Evolutionary conservation across 345 rosid genomes (phyloP), one percentile per base, ranked within the genome.

Genomic region (Eucalyptus pumila): DNA sequence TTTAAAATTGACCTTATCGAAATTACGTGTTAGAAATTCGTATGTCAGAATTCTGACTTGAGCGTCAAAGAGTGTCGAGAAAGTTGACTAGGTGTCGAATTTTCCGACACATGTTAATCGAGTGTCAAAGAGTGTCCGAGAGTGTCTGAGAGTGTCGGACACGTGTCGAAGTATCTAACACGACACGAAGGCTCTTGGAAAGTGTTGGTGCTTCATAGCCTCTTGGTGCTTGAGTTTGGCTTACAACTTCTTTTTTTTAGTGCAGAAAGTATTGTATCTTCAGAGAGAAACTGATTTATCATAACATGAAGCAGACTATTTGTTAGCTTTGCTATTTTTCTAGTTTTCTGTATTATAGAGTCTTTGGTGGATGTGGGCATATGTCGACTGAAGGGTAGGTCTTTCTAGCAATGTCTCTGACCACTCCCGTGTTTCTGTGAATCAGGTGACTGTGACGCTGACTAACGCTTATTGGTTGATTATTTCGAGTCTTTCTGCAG

Each of bases 391-490:
- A 62, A 62, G 69, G 15, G 69, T 13, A 45, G 14, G 11, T 30
- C 48, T 58, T 86, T 86, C 23, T 86, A 32, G 42, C 30, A 34
- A n/a, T 42, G 48, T 49, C 23, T 9, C 30, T 32, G 48, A 37
- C 15, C 14, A 49, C 86, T 48, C 62, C 72, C 58, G 34, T 44
- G 60, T 87, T 89, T 88, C 86, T 44, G 90, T 88, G 56, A 88
- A 92, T 87, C 90, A 97, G 99, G 98, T 97, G 89, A 90, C 89
- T 65, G 96, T 95, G 90, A 95, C 97, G 5, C 94, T 97, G 51
- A 87, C 93, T 23, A 97, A 96, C 91, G 95, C 98, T 7, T 97
- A 93, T 89, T 96, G 98, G 99, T 91, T 97, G 93, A 96, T 97
- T 91, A 94, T 93, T 49, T 94, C 97, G 86, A 97, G 99, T 92